Evolutionary conservation across 2,329 filamentous ascomycete genomes (phyloP), one percentile per base, ranked within the genome.

Genomic region (Sporothrix sp.): DNA sequence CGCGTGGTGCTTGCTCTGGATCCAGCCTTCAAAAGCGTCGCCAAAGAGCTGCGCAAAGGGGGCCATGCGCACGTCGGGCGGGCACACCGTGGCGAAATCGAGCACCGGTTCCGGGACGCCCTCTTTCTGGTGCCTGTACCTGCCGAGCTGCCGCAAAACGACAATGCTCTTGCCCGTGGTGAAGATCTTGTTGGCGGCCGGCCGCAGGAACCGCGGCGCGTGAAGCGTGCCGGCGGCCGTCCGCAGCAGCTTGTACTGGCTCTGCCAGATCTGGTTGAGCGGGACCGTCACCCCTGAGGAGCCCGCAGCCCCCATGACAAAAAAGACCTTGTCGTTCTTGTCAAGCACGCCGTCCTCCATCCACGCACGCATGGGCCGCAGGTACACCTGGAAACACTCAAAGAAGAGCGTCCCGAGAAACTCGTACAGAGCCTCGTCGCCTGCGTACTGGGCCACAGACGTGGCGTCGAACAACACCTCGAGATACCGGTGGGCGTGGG

Each of bases 151-250:
- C 54, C 82, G 83, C n/a, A 96, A 68, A 39, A 96, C 84, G 1
- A 93, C 79, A 50, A 93, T 82, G 59, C 85, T 94, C 66, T 96
- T 96, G 0, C 91, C 91, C 1, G 87, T 83, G 1, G 83, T 88
- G 59, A 95, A 91, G 33, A 96, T 87, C 55, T 82, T 85, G 21
- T 71, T 68, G 0, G 79, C 80, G 2, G 82, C 78, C 2, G 82
- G 75, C 35, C 82, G 78, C 4, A 96, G 72, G 57, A 95, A 96
- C 3, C 69, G 74, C 0, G 91, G 90, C 0, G 84, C 82, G 58
- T 84, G 80, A 1, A 89, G 64, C 2, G 68, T 67, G 14, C 82
- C 80, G 37, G 79, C 71, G 3, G 74, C 65, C 1, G 81, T 79
- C 11, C 69, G 72, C 23, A 82, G 78, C 13, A 96, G 69, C 20